Evolutionary conservation across 2,329 filamentous ascomycete genomes (phyloP), one percentile per base, ranked within the genome.

Genomic region (Alternaria panax): DNA sequence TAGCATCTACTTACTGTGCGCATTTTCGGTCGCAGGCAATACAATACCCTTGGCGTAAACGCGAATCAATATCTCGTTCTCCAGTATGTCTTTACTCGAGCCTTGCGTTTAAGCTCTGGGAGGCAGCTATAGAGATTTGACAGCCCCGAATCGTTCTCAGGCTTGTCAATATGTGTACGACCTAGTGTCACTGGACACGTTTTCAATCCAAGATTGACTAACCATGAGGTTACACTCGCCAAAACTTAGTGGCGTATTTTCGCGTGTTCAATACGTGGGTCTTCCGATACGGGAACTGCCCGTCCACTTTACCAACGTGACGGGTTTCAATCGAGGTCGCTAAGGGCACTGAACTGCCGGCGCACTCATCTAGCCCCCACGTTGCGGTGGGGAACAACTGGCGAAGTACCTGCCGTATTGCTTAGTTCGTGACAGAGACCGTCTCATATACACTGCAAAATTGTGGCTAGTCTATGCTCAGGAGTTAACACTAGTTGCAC

Each of bases 301-400:
- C 28, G 20, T 32, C 32, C 45, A 48, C 45, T 32, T 34, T 48
- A 48, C 45, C 45, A 48, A 48, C 16, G 30, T 36, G 45, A n/a
- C 45, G 30, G 45, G 45, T 48, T 18, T 7, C 8, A 34, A 14
- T 24, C 30, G 45, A 48, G 12, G 30, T 32, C 45, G 45, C 45
- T 30, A 34, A 48, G 45, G 22, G 45, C 32, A n/a, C 45, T 36
- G 20, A 30, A 48, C 30, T 48, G 45, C 45, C 45, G 36, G 25
- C 45, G 36, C 18, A 36, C 45, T 22, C 28, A 48, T 48, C 18
- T 7, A 36, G 30, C 45, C 45, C 38, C 45, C 28, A 34, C 28
- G 14, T 22, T 25, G 18, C 7, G 20, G 28, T 36, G 45, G 45
- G 20, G 45, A 36, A 48, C 32, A 16, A 7, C 45, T 28, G 30